These are phyloP conservation scores for Aspergillus pseudonomiae DNA, from an alignment of 2,329 filamentous ascomycete genomes.

Conservation along the genomic window DNA sequence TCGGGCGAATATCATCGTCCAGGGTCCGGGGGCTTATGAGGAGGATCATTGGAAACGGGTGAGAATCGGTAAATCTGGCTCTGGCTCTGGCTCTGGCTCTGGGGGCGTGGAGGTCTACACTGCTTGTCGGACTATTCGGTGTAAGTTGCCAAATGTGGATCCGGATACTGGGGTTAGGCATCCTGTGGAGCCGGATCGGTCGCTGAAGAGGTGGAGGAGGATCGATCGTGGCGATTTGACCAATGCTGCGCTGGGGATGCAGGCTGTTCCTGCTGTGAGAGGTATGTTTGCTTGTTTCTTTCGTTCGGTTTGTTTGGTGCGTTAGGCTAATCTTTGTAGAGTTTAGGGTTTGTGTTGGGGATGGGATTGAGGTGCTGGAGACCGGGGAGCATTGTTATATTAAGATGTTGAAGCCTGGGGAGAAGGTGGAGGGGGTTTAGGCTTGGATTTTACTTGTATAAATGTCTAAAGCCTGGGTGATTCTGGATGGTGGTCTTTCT, in stretches of 20 bases:
- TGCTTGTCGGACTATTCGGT: conserved; percentile 61
- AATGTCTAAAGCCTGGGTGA: too few species aligned
- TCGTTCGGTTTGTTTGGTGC: neutral
- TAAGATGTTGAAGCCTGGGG: conserved; percentile 41
- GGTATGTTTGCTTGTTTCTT: conserved; percentile 23
- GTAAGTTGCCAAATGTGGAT: conserved; percentile 62
- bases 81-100: conserved; percentile 3
- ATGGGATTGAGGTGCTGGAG: conserved; percentile 44
- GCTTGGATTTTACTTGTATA: neutral
- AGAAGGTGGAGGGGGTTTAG: conserved; percentile 34
- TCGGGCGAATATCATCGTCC: conserved; percentile 60
- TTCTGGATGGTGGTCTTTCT: neutral
- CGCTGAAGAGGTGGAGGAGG: conserved; percentile 52
- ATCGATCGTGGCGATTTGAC: conserved; percentile 55
- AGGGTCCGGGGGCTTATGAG: conserved; percentile 55
- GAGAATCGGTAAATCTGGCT: neutral
- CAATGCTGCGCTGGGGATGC: conserved; percentile 58
- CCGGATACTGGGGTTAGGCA: conserved; percentile 57
- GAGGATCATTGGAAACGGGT: conserved; percentile 63
- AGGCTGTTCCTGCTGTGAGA: conserved; percentile 44
- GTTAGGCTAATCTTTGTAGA: conserved; percentile 22
- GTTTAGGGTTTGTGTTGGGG: conserved; percentile 42
- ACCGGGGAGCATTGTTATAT: conserved; percentile 49
- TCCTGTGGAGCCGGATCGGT: conserved; percentile 50
- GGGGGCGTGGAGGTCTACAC: conserved; percentile 45